Evolutionary conservation across 768 basidiomycete species (phyloP).

Genomic region (Coprinopsis marcescibilis): DNA sequence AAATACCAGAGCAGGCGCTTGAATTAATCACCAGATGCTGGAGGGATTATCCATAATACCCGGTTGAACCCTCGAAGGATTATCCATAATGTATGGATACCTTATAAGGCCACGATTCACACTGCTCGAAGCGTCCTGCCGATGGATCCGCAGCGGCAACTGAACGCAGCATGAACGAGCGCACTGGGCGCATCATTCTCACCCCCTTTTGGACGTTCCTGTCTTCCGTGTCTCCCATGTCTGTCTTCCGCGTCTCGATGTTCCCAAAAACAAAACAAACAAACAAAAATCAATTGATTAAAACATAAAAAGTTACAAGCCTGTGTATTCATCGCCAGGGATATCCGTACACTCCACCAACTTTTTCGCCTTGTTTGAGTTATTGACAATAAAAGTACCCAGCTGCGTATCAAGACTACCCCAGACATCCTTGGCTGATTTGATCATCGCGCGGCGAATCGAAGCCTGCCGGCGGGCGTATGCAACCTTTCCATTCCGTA

Average conservation of each 20-base stretch:
- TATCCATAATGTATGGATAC: background rate
- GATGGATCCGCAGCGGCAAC: background rate
- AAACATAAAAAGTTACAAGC: background rate
- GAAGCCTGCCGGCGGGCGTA: conserved; percentile 16
- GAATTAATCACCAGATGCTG: background rate
- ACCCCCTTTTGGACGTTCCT: no score
- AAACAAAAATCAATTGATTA: no score
- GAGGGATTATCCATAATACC: background rate
- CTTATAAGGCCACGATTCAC: conserved; percentile 1
- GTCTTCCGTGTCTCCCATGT: no score
- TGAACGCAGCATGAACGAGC: background rate
- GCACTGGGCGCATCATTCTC: no score
- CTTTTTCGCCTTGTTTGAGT: no score
- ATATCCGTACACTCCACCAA: background rate
- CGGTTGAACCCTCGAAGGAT: no score
- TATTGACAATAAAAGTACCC: no score
- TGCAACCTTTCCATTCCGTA: conserved; percentile 14
- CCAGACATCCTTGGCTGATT: background rate
- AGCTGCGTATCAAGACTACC: background rate
- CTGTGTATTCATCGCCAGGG: background rate
- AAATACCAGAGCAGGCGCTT: no score
- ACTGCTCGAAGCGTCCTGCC: no score
- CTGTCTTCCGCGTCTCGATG: no score
- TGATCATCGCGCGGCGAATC: background rate
- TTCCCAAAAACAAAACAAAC: no score